Conservation (phyloP, 257 asterid genomes). For the Leonotis leonurus region DNA sequence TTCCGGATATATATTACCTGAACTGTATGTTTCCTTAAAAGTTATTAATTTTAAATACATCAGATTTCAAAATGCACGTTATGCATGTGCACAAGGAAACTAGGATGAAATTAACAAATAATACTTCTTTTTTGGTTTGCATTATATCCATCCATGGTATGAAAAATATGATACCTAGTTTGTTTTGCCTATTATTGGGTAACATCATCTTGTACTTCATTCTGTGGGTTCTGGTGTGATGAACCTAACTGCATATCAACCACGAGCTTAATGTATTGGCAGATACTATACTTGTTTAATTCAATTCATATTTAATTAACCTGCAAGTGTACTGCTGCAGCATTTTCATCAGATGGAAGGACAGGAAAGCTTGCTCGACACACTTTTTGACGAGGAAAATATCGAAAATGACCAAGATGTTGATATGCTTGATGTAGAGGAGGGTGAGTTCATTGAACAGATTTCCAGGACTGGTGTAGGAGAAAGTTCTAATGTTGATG, state of each 20-base stretch:
- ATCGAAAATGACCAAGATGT: slow-evolving; percentile 49
- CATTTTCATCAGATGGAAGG: slow-evolving; percentile 40
- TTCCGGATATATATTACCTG: background rate
- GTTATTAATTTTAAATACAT: background rate
- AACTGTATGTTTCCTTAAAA: background rate
- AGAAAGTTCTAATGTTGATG: slow-evolving; percentile 30
- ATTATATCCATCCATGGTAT: background rate
- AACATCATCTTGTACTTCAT: background rate
- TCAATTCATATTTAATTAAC: background rate
- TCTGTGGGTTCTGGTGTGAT: background rate
- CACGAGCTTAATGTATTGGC: background rate
- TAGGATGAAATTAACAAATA: too few relatives aligned
- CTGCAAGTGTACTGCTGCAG: slow-evolving; percentile 20
- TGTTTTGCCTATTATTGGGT: background rate
- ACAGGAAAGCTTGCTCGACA: slow-evolving; percentile 46
- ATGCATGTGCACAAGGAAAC: background rate
- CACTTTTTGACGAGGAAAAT: slow-evolving; percentile 48
- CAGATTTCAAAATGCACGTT: background rate
- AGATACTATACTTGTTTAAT: background rate
- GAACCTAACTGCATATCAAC: background rate
- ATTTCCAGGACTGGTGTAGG: slow-evolving; percentile 32
- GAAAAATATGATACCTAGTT: background rate
- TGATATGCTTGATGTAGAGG: slow-evolving; percentile 83
- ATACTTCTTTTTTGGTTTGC: background rate
- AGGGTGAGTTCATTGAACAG: slow-evolving; percentile 60